These are phyloP conservation scores for Vachellia collinsii DNA, from an alignment of 306 rosid species.

Conservation along the genomic window DNA sequence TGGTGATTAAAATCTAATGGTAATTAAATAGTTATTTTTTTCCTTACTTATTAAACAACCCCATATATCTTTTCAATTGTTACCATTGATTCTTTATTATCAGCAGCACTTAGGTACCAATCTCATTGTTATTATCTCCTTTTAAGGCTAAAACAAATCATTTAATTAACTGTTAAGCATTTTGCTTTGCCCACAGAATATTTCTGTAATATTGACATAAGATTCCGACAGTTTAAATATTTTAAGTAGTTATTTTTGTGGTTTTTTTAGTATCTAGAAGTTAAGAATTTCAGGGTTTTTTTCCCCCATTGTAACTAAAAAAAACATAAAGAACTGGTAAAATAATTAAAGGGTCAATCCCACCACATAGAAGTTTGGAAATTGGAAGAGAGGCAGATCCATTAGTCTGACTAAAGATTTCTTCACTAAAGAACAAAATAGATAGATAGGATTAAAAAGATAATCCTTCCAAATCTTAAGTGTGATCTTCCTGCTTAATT, in stretches of 20 bases:
- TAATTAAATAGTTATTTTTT: background rate
- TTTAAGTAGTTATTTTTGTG: background rate
- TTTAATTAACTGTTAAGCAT: background rate
- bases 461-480: constrained; percentile 1
- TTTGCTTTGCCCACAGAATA: background rate
- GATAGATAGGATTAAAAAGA: constrained; percentile 15
- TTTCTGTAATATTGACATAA: background rate
- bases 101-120: no score
- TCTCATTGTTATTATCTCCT: background rate
- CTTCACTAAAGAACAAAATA: constrained; percentile 40
- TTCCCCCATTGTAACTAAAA: background rate
- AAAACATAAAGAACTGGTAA: constrained; percentile 23
- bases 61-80: background rate
- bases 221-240: background rate
- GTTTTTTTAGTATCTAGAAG: background rate
- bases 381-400: constrained; percentile 46
- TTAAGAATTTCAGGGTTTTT: background rate
- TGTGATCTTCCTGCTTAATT: background rate
- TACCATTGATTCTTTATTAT: background rate
- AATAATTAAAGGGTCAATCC: constrained; percentile 43
- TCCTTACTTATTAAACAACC: background rate
- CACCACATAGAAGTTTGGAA: constrained; percentile 49
- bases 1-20: background rate
- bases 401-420: constrained; percentile 47
- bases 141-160: background rate